Evolutionary conservation across 2,329 filamentous ascomycete genomes (phyloP).

Genomic region (Alternaria hordeiaustralica): DNA sequence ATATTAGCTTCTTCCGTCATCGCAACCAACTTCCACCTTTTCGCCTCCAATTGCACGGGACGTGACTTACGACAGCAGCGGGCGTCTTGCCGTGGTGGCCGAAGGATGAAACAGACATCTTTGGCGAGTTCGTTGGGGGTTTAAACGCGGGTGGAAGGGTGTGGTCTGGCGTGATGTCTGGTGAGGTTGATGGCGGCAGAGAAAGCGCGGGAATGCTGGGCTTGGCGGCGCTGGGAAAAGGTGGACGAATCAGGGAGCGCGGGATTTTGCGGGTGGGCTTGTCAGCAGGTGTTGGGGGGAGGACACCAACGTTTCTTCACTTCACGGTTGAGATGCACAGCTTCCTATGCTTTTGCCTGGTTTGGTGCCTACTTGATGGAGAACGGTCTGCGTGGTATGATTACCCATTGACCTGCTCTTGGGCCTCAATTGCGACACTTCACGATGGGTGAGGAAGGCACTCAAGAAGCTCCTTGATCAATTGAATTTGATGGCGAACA

Average conservation of each 20-base stretch:
- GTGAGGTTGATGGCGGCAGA: constrained; percentile 20
- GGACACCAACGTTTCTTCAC: neutral
- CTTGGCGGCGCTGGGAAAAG: constrained; percentile 10
- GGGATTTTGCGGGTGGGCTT: constrained; percentile 30
- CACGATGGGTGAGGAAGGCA: too few relatives aligned
- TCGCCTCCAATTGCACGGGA: neutral
- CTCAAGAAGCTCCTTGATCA: too few relatives aligned
- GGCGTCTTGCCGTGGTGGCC: constrained; percentile 35
- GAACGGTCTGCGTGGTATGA: too few relatives aligned
- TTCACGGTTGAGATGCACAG: too few relatives aligned
- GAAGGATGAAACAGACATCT: constrained; percentile 25
- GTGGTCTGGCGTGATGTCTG: constrained; percentile 8
- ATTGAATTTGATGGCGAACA: too few relatives aligned
- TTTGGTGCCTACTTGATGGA: too few relatives aligned
- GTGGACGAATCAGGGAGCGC: constrained; percentile 21
- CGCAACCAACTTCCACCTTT: too few relatives aligned
- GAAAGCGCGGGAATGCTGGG: constrained; percentile 5
- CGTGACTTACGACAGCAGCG: constrained; percentile 35
- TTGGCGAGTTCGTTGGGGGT: constrained; percentile 17
- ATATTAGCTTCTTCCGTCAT: constrained; percentile 21
- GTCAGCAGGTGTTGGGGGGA: constrained; percentile 11
- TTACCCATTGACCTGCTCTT: too few relatives aligned
- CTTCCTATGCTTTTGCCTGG: too few relatives aligned
- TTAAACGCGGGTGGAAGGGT: constrained; percentile 8
- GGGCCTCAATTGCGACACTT: too few relatives aligned